phyloP scores from a whole-genome alignment of 768 basidiomycete genomes.

The Suillus alpinus region DNA sequence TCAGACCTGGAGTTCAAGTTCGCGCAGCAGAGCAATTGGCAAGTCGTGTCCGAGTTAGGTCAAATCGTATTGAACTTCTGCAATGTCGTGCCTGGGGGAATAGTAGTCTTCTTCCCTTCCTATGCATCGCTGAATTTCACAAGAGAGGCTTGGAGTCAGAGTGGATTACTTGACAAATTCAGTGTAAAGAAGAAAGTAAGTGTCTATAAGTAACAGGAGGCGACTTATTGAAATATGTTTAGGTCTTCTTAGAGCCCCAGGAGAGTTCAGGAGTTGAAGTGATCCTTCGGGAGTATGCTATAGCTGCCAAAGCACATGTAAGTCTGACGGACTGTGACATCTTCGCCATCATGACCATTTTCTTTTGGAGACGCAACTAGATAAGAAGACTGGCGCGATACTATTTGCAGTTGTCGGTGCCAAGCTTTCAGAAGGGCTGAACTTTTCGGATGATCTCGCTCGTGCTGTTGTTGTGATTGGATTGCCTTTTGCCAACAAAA shows the following conservation, averaged over 20 bases:
- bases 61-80: slow-evolving; percentile 79
- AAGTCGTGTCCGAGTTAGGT: slow-evolving; percentile 77
- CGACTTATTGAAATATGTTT: background rate
- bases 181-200: slow-evolving; percentile 70
- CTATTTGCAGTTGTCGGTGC: slow-evolving; percentile 95
- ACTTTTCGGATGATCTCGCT: slow-evolving; percentile 77
- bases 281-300: slow-evolving; percentile 70
- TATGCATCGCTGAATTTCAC: slow-evolving; percentile 77
- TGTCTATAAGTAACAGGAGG: background rate
- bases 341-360: slow-evolving; percentile 6
- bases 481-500: slow-evolving; percentile 89
- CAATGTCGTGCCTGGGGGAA: slow-evolving; percentile 76
- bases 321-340: background rate
- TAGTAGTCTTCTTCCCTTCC: slow-evolving; percentile 94
- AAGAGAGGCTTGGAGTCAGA: slow-evolving; percentile 62
- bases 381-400: slow-evolving; percentile 60
- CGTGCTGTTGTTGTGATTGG: slow-evolving; percentile 86
- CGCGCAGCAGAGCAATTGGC: slow-evolving; percentile 61
- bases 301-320: slow-evolving; percentile 34
- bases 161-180: slow-evolving; percentile 61
- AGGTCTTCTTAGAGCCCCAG: slow-evolving; percentile 92
- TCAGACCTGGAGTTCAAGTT: slow-evolving; percentile 79
- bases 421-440: slow-evolving; percentile 91
- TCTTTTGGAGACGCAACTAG: slow-evolving; percentile 22
- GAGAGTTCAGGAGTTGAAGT: slow-evolving; percentile 68